These are phyloP conservation scores for Schoenoplectus triqueter DNA, from an alignment of 202 grass and related monocot species.

Conservation along the genomic window DNA sequence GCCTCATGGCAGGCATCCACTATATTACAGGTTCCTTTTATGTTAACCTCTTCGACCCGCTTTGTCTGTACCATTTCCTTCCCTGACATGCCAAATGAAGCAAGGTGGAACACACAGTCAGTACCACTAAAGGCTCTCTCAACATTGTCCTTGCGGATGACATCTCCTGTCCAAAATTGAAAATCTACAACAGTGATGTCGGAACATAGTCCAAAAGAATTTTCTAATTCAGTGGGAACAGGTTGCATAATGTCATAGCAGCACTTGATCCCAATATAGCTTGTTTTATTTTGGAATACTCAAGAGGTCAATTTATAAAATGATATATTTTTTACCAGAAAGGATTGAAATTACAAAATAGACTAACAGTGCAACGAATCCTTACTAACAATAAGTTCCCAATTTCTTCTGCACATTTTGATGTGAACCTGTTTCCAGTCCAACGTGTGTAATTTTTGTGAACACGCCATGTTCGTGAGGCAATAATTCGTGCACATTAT, in stretches of 20 bases:
- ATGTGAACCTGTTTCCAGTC: background rate
- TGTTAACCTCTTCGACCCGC: conserved; percentile 61
- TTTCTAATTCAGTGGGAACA: background rate
- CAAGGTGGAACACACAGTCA: conserved; percentile 88
- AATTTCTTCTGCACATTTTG: background rate
- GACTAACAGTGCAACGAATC: background rate
- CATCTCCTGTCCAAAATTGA: conserved; percentile 58
- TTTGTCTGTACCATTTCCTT: conserved; percentile 83
- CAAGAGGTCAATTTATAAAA: background rate
- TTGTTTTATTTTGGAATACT: background rate
- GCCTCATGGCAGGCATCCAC: conserved; percentile 72
- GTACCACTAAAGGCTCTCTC: conserved; percentile 50
- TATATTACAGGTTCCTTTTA: conserved; percentile 86
- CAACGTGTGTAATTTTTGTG: too few species aligned
- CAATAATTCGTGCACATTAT: too few species aligned
- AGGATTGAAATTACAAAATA: background rate
- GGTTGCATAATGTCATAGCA: background rate
- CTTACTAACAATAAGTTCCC: background rate
- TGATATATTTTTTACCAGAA: background rate
- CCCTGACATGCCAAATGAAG: conserved; percentile 95
- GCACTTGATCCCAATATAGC: background rate
- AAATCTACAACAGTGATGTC: conserved; percentile 19
- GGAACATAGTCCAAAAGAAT: background rate
- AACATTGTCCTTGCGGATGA: conserved; percentile 65
- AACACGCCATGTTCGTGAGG: background rate